These are phyloP conservation scores for Phytopythium cucurbitacearum DNA, from an alignment of 352 stramenopile genomes.

Conservation along the genomic window DNA sequence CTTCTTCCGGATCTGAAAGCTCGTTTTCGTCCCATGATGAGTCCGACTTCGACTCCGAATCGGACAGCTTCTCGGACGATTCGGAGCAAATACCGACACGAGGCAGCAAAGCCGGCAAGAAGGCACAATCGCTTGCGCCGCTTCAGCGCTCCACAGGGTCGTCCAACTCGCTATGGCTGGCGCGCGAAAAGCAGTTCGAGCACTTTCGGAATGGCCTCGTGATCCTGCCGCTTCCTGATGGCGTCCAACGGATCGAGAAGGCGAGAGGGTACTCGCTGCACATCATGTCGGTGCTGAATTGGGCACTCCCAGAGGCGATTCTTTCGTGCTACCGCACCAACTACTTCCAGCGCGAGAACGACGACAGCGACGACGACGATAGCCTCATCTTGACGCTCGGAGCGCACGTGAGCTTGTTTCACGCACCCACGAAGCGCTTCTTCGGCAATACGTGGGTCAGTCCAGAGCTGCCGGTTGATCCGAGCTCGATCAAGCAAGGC, in stretches of 20 bases:
- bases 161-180: conserved; percentile 41
- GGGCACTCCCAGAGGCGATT: conserved; percentile 56
- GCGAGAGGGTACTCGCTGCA: conserved; percentile 60
- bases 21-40: not conserved
- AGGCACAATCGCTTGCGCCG: not conserved
- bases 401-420: conserved; percentile 89
- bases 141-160: conserved; percentile 2
- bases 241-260: conserved; percentile 44
- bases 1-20: conserved; percentile 3
- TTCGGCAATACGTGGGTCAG: conserved; percentile 92
- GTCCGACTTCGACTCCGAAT: not conserved
- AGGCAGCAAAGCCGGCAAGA: not conserved
- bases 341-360: conserved; percentile 10
- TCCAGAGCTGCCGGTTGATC: conserved; percentile 51
- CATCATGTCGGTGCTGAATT: conserved; percentile 61
- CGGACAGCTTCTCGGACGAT: not conserved
- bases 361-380: conserved; percentile 36
- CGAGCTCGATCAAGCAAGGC: conserved; percentile 44
- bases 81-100: not conserved
- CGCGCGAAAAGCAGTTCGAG: conserved; percentile 73
- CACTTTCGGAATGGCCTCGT: conserved; percentile 59
- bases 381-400: conserved; percentile 59
- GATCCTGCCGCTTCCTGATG: conserved; percentile 60
- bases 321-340: conserved; percentile 8
- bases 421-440: conserved; percentile 79